A percentile compares a stretch with the other conserved stretches of the same genome.
These are phyloP conservation scores for Singerocomus inundabilis DNA, from an alignment of 1,284 basidiomycete genomes.

Conservation along the genomic window DNA sequence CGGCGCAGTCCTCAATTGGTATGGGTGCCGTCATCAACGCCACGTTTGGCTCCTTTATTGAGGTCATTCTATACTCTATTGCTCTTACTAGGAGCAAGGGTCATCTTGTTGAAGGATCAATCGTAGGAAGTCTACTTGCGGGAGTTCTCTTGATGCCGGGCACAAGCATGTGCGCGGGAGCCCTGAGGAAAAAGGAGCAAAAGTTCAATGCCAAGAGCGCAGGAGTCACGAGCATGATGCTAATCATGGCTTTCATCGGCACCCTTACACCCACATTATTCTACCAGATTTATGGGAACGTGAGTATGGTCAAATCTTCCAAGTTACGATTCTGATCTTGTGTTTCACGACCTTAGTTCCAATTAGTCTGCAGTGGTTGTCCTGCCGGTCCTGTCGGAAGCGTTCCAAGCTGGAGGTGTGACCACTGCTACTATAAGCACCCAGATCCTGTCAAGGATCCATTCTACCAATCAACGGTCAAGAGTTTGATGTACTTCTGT, in stretches of 20 bases:
- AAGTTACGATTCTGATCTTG: slow-evolving; percentile 11
- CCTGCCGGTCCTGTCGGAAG: slow-evolving; percentile 45
- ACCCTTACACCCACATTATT: slow-evolving; percentile 95
- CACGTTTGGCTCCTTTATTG: slow-evolving; percentile 97
- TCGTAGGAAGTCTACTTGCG: slow-evolving; percentile 92
- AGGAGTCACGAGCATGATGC: slow-evolving; percentile 98
- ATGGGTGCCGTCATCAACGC: slow-evolving; percentile 99
- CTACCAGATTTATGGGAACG: slow-evolving; percentile 98
- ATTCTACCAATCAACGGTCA: slow-evolving; percentile 96
- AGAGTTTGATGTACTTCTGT: slow-evolving; percentile 93
- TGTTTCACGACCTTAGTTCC: slow-evolving; percentile 58
- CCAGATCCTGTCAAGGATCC: slow-evolving; percentile 91
- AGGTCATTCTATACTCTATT: slow-evolving; percentile 92
- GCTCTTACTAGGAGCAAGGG: slow-evolving; percentile 90
- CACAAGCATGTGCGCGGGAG: slow-evolving; percentile 94
- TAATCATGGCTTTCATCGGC: slow-evolving; percentile 99
- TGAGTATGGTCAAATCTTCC: slow-evolving; percentile 44
- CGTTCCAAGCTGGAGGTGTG: slow-evolving; percentile 75
- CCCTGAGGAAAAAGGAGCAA: slow-evolving; percentile 90
- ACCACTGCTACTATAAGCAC: slow-evolving; percentile 94
- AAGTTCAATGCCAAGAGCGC: slow-evolving; percentile 98
- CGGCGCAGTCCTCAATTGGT: slow-evolving; percentile 96
- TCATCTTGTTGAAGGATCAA: slow-evolving; percentile 93
- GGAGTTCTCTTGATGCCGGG: slow-evolving; percentile 98
- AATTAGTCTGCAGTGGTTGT: slow-evolving; percentile 91